Conservation (phyloP, 129 eudicot species). For the Rutidosis leptorrhynchoides region DNA sequence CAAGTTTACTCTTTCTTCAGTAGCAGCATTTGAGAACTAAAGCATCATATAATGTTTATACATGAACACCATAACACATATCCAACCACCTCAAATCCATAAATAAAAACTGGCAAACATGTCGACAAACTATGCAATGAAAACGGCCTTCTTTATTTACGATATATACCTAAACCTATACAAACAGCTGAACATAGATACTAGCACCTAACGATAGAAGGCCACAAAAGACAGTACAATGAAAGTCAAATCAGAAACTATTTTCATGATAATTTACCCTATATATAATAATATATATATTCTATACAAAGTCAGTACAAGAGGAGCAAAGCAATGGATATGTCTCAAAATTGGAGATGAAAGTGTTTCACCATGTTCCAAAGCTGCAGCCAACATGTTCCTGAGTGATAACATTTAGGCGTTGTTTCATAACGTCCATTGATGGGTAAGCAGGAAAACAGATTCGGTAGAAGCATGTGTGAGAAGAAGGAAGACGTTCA, state of each 20-base stretch:
- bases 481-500: constrained; percentile 78
- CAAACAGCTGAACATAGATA: constrained; percentile 32
- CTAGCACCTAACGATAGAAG: constrained; percentile 17
- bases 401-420: constrained; percentile 62
- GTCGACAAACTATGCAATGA: neutral
- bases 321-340: neutral
- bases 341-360: constrained; percentile 1
- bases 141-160: constrained; percentile 25
- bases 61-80: neutral
- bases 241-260: neutral
- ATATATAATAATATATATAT: neutral
- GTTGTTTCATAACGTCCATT: constrained; percentile 48
- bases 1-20: neutral
- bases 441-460: constrained; percentile 75
- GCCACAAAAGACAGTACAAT: constrained; percentile 14
- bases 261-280: constrained; percentile 4
- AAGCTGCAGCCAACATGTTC: constrained; percentile 96
- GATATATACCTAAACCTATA: constrained; percentile 32
- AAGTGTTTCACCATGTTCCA: constrained; percentile 60
- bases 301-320: constrained; percentile 6
- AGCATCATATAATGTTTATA: neutral
- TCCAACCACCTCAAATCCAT: neutral
- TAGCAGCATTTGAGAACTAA: neutral
- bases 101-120: neutral
- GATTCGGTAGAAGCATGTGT: constrained; percentile 78